Conservation (phyloP, 345 rosid species). For the Garcia nutans region DNA sequence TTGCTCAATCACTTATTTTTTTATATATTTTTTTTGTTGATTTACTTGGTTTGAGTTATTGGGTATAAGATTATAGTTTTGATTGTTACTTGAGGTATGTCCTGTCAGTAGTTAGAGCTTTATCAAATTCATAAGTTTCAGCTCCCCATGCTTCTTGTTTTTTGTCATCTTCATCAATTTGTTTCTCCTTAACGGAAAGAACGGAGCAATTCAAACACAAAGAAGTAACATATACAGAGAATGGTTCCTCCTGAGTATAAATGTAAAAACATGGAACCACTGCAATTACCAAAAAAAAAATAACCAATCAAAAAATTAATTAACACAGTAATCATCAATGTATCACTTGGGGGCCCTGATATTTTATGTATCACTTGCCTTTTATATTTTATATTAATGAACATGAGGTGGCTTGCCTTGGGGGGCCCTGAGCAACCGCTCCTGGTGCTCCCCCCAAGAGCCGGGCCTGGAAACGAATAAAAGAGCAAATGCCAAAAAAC, state of each 20-base stretch:
- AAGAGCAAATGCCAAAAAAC: no score
- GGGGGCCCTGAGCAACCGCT: no score
- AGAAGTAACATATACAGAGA: constrained; percentile 41
- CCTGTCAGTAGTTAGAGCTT: constrained; percentile 76
- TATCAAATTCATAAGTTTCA: constrained; percentile 79
- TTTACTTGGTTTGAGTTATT: no score
- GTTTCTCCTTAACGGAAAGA: constrained; percentile 50
- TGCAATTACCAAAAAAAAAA: constrained; percentile 33
- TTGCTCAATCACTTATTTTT: no score
- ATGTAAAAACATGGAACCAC: constrained; percentile 89
- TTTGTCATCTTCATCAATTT: constrained; percentile 31
- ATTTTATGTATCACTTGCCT: no score
- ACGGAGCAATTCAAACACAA: constrained; percentile 39
- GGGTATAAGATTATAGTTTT: no score
- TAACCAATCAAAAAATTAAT: not conserved
- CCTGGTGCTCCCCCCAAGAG: no score
- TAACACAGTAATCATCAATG: not conserved
- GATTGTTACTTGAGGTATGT: constrained; percentile 89
- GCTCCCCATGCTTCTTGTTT: constrained; percentile 62
- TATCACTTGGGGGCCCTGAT: not conserved
- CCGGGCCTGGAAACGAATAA: no score
- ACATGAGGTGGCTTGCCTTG: no score
- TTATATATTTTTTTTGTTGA: no score
- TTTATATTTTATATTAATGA: no score
- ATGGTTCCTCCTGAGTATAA: constrained; percentile 50